Conservation (phyloP, 495 filamentous ascomycete species). For the Penicillium herquei region DNA sequence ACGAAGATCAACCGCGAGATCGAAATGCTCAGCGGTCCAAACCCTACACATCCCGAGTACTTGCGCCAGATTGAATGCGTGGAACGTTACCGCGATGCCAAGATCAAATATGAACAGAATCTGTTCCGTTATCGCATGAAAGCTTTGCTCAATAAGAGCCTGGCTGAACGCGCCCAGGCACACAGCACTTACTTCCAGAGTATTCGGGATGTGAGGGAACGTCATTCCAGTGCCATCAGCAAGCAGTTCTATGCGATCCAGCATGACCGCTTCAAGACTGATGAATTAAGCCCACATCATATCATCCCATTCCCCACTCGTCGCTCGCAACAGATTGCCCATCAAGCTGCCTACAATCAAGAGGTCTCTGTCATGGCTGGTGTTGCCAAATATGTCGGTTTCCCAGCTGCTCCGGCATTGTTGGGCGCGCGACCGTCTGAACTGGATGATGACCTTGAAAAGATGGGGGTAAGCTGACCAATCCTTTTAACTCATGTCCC, state of each 20-base stretch:
- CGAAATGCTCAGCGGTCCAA: slow-evolving; percentile 70
- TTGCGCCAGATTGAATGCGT: slow-evolving; percentile 81
- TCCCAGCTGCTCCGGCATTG: slow-evolving; percentile 89
- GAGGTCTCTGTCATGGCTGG: slow-evolving; percentile 90
- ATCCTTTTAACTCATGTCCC: background rate
- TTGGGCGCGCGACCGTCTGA: slow-evolving; percentile 67
- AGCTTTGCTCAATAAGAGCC: slow-evolving; percentile 65
- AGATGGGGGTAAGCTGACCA: slow-evolving; percentile 76
- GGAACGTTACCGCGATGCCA: slow-evolving; percentile 74
- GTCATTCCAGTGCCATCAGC: slow-evolving; percentile 73
- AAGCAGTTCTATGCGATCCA: slow-evolving; percentile 89
- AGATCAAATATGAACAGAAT: slow-evolving; percentile 69
- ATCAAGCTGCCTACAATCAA: slow-evolving; percentile 85
- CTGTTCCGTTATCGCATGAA: slow-evolving; percentile 70
- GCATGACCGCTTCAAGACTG: slow-evolving; percentile 79
- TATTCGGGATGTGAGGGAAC: slow-evolving; percentile 76
- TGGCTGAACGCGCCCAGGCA: slow-evolving; percentile 77
- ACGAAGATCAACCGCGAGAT: slow-evolving; percentile 80
- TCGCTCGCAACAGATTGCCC: slow-evolving; percentile 67
- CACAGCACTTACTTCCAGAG: slow-evolving; percentile 85
- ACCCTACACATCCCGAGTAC: slow-evolving; percentile 84
- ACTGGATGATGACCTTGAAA: slow-evolving; percentile 80
- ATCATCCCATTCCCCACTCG: slow-evolving; percentile 69
- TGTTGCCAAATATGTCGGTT: slow-evolving; percentile 89
- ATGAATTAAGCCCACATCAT: slow-evolving; percentile 78